Conservation (phyloP, 2,329 filamentous ascomycete genomes). For the Didymosphaeria variabile region DNA sequence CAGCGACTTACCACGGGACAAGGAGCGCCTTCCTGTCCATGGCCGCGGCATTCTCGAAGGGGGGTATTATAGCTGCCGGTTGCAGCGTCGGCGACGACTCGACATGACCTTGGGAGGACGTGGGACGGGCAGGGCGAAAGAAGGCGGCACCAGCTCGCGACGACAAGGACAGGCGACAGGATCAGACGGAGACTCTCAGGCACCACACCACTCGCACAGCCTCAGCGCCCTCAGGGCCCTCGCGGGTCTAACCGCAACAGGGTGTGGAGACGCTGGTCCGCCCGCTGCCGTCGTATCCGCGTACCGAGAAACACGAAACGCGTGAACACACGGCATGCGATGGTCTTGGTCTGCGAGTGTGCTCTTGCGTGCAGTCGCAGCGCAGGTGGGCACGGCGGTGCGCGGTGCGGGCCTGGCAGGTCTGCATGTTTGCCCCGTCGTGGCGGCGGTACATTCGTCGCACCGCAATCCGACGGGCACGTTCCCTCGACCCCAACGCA, state of each 20-base stretch:
- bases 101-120: constrained; percentile 28
- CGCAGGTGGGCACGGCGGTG: too few relatives aligned
- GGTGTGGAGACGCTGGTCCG: constrained; percentile 5
- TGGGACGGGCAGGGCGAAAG: constrained; percentile 10
- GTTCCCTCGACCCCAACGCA: not conserved
- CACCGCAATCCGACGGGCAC: not conserved
- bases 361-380: too few relatives aligned
- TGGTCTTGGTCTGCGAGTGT: not conserved
- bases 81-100: constrained; percentile 32
- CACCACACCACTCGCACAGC: constrained; percentile 13
- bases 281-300: constrained; percentile 14
- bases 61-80: constrained; percentile 31
- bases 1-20: constrained; percentile 41
- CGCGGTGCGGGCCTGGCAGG: not conserved
- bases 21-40: constrained; percentile 49
- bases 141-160: constrained; percentile 13
- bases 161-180: constrained; percentile 14
- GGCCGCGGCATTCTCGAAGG: constrained; percentile 40
- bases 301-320: not conserved
- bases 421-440: not conserved
- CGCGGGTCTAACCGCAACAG: constrained; percentile 6
- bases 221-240: constrained; percentile 12
- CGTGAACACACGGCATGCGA: not conserved
- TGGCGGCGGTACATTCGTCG: not conserved
- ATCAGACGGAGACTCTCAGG: constrained; percentile 13